These are phyloP conservation scores for Neolentinus lepideus DNA, from an alignment of 1,284 basidiomycete species.

Conservation along the genomic window DNA sequence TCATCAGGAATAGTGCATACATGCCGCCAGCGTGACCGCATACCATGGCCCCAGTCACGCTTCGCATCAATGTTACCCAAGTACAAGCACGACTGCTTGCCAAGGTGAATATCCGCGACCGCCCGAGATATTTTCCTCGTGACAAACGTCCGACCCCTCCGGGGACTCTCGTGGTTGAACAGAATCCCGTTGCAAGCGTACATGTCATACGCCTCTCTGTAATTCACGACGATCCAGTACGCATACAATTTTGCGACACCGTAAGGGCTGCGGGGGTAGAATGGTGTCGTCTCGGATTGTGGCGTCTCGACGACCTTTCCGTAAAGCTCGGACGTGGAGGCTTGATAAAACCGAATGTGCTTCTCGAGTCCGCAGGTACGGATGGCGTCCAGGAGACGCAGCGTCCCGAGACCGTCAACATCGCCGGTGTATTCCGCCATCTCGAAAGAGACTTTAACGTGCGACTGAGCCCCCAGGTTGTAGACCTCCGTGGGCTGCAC, in stretches of 20 bases:
- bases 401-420: slow-evolving; percentile 86
- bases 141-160: slow-evolving; percentile 87
- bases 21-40: neutral
- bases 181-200: slow-evolving; percentile 87
- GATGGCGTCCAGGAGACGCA: slow-evolving; percentile 88
- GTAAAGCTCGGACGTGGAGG: slow-evolving; percentile 90
- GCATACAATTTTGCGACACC: slow-evolving; percentile 88
- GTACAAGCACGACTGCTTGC: slow-evolving; percentile 82
- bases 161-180: slow-evolving; percentile 93
- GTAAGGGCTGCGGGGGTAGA: slow-evolving; percentile 90
- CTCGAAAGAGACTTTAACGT: slow-evolving; percentile 95
- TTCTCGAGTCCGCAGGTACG: slow-evolving; percentile 86
- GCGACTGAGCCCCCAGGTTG: slow-evolving; percentile 93
- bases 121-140: slow-evolving; percentile 89
- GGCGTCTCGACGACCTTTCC: slow-evolving; percentile 89
- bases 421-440: slow-evolving; percentile 96
- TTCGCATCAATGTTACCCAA: slow-evolving; percentile 87
- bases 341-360: slow-evolving; percentile 87
- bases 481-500: slow-evolving; percentile 91
- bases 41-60: slow-evolving; percentile 93
- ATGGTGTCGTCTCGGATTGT: slow-evolving; percentile 87
- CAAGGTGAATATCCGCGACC: slow-evolving; percentile 81
- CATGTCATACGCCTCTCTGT: slow-evolving; percentile 89
- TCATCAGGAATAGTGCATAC: neutral
- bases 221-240: slow-evolving; percentile 88